phyloP scores from a whole-genome alignment of 495 filamentous ascomycete species.

The Polyplosphaeria fusca region DNA sequence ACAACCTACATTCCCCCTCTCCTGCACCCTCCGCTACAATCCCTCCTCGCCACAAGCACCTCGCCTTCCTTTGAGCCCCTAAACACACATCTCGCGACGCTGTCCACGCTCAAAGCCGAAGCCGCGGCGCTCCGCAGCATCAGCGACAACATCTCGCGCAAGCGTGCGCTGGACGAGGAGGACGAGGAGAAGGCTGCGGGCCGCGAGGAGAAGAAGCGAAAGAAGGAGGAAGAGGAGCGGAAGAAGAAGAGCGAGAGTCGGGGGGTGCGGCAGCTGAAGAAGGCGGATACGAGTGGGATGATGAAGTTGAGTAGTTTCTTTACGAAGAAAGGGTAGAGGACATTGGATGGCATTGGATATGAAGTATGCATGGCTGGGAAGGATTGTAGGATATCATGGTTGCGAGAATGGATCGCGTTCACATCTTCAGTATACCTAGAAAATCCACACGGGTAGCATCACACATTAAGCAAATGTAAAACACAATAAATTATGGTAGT shows the following conservation, averaged over 20 bases:
- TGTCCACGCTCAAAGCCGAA: slow-evolving; percentile 65
- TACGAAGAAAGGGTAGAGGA: slow-evolving; percentile 53
- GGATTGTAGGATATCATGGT: too few relatives aligned
- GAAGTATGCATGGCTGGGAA: too few relatives aligned
- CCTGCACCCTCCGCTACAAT: slow-evolving; percentile 50
- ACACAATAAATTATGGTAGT: too few relatives aligned
- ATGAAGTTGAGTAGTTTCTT: slow-evolving; percentile 97
- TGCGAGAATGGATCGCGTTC: too few relatives aligned
- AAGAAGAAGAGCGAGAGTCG: slow-evolving; percentile 67
- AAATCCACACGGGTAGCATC: too few relatives aligned
- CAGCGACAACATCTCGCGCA: slow-evolving; percentile 68
- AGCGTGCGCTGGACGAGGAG: slow-evolving; percentile 67
- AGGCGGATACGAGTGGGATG: slow-evolving; percentile 89
- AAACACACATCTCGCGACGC: slow-evolving; percentile 59
- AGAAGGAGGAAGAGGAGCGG: slow-evolving; percentile 73
- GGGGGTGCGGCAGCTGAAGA: slow-evolving; percentile 74
- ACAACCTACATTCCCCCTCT: slow-evolving; percentile 62
- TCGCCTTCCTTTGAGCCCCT: slow-evolving; percentile 69
- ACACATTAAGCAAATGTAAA: too few relatives aligned
- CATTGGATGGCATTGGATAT: too few relatives aligned
- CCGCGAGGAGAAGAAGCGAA: slow-evolving; percentile 59
- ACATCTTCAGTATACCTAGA: too few relatives aligned
- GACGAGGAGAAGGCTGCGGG: slow-evolving; percentile 58
- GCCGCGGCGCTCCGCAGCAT: slow-evolving; percentile 62
- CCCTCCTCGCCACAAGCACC: slow-evolving; percentile 45